Evolutionary conservation across 169 alveolate genomes (phyloP), one percentile per base, ranked within the genome.

Genomic region (Pseudocohnilembus persalinus): DNA sequence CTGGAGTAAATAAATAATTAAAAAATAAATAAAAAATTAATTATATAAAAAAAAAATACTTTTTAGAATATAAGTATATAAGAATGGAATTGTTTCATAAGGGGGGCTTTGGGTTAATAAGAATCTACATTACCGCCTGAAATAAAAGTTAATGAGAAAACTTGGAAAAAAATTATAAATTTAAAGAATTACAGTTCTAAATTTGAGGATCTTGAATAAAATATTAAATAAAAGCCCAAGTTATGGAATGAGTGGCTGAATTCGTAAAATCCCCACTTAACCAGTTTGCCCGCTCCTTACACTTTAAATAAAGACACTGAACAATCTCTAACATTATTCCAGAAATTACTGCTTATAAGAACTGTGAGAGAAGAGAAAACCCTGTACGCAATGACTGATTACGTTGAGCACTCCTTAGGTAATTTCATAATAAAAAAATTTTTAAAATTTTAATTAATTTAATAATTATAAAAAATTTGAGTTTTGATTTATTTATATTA

Each of bases 351-450:
- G 82, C 81, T 98, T 31, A 93, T 98, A 29, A 96, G 95, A 89
- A 96, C 97, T 27, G 90, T 98, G 33, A 95, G 98, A 81, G 98
- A 97, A 76, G 99, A 98, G 89, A 95, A 96, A 83, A 89, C 96
- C 27, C 88, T 95, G 0, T 94, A 89, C 81, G 94, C 96, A 77
- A 87, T 96, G 64, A 94, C 94, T 88, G 82, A 91, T 72, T 95
- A 96, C 83, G 97, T 97, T 24, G 96, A 95, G 73, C 87, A 83
- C 33, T 88, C 90, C 27, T 86, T 97, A 29, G 98, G 98, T 6
- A 88, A n/a, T n/a, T n/a, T n/a, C 92, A 49, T 91, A 91, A 87
- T 96, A 49, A 49, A 11, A 4, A 20, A 4, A 49, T 49, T 49
- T 49, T 49, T 20, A 11, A 11, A 49, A 11, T 49, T 11, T 11